Evolutionary conservation across 2,329 filamentous ascomycete genomes (phyloP).

Genomic region (Curvularia spicifera): DNA sequence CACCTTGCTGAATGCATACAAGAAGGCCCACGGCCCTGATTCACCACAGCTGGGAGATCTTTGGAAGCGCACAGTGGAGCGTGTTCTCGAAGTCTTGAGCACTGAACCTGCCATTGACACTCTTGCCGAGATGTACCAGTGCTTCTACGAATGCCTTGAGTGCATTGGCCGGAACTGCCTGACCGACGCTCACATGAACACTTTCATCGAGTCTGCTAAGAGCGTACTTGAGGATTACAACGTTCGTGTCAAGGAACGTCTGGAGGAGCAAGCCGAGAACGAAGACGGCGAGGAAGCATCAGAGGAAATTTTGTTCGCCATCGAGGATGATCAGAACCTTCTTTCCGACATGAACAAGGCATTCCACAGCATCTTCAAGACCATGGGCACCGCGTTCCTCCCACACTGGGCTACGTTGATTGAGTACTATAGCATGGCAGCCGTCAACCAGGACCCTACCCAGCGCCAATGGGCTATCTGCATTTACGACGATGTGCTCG

Average conservation of each 20-base stretch:
- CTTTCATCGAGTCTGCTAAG: slow-evolving; percentile 85
- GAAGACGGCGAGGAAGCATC: slow-evolving; percentile 91
- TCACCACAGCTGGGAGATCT: slow-evolving; percentile 81
- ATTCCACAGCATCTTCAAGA: slow-evolving; percentile 98
- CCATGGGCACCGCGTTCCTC: slow-evolving; percentile 84
- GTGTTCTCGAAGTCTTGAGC: slow-evolving; percentile 89
- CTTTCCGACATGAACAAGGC: slow-evolving; percentile 99
- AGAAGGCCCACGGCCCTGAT: slow-evolving; percentile 82
- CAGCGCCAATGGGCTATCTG: slow-evolving; percentile 99
- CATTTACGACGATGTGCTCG: slow-evolving; percentile 97
- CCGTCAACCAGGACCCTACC: slow-evolving; percentile 80
- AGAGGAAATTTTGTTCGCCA: slow-evolving; percentile 85
- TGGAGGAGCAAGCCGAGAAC: slow-evolving; percentile 82
- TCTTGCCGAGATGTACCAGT: slow-evolving; percentile 98
- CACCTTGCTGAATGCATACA: slow-evolving; percentile 90
- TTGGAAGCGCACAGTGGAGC: slow-evolving; percentile 85
- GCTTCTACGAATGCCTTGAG: slow-evolving; percentile 98
- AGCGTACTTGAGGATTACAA: slow-evolving; percentile 93
- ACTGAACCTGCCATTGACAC: slow-evolving; percentile 96
- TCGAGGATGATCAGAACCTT: slow-evolving; percentile 96
- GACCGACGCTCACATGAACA: slow-evolving; percentile 76
- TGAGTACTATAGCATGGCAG: slow-evolving; percentile 83
- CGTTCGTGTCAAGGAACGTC: slow-evolving; percentile 78
- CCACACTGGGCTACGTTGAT: slow-evolving; percentile 87
- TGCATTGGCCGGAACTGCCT: slow-evolving; percentile 88